A percentile compares a stretch with the other conserved stretches of the same genome.
These are phyloP conservation scores for Sclerotinia spermophila DNA, from an alignment of 2,329 filamentous ascomycete species.

Conservation along the genomic window DNA sequence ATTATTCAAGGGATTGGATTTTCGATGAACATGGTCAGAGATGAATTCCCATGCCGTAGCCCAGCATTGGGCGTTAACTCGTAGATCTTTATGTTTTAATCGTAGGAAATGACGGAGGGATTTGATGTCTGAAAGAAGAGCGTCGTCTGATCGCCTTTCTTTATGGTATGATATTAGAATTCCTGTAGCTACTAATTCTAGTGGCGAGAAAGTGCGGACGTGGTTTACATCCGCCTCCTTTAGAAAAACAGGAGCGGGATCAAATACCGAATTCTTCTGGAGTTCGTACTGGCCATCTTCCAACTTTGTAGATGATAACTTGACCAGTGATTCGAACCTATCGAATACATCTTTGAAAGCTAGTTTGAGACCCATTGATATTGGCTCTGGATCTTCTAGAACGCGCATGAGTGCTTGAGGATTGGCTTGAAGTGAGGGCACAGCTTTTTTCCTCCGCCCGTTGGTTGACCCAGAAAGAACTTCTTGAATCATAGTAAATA, in stretches of 20 bases:
- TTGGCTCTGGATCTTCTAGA: constrained; percentile 33
- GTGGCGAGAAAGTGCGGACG: constrained; percentile 38
- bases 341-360: constrained; percentile 36
- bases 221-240: constrained; percentile 29
- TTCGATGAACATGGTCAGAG: background rate
- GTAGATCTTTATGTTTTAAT: constrained; percentile 36
- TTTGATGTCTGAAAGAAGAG: constrained; percentile 37
- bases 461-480: constrained; percentile 23
- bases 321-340: constrained; percentile 35
- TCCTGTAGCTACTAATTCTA: constrained; percentile 38
- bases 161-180: constrained; percentile 37
- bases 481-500: constrained; percentile 38
- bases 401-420: constrained; percentile 35
- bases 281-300: constrained; percentile 30
- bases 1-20: background rate
- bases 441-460: constrained; percentile 18
- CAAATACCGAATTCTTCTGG: constrained; percentile 32
- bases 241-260: constrained; percentile 33
- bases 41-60: constrained; percentile 35
- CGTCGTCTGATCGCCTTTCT: constrained; percentile 30
- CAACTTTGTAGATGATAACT: constrained; percentile 31
- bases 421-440: constrained; percentile 34
- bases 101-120: constrained; percentile 36
- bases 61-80: constrained; percentile 38
- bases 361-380: constrained; percentile 33